These are phyloP conservation scores for Microbotryomycetes sp. DNA, from an alignment of 1,284 basidiomycete species.

Conservation along the genomic window DNA sequence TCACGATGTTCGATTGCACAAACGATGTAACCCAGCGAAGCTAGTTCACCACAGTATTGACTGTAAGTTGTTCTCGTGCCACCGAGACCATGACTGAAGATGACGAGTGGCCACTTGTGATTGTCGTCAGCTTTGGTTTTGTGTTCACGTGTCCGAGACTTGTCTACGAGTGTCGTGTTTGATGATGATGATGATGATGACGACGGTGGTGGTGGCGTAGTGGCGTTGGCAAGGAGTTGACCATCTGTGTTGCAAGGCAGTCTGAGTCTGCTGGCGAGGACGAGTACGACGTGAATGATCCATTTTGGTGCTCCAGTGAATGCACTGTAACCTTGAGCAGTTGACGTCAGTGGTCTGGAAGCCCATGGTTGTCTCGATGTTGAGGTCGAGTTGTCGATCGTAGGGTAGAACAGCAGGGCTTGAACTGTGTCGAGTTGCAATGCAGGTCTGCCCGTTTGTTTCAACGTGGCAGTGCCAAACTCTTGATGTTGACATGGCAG, in stretches of 20 bases:
- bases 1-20: conserved; percentile 70
- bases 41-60: conserved; percentile 61
- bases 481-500: conserved; percentile 3
- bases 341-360: conserved; percentile 7
- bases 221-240: conserved; percentile 2
- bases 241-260: conserved; percentile 10
- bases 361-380: conserved; percentile 11
- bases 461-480: conserved; percentile 36
- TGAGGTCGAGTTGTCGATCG: conserved; percentile 5
- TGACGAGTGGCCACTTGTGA: conserved; percentile 52
- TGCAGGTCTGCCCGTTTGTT: conserved; percentile 31
- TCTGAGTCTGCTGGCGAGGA: conserved; percentile 2
- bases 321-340: conserved; percentile 17
- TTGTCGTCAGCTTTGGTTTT: neutral
- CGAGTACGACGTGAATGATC: conserved; percentile 17
- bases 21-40: conserved; percentile 66
- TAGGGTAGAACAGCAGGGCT: conserved; percentile 47
- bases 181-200: neutral
- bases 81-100: conserved; percentile 76
- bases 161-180: neutral
- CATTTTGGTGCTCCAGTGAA: conserved; percentile 11
- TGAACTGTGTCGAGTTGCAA: conserved; percentile 43
- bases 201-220: neutral
- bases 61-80: conserved; percentile 66
- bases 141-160: conserved; percentile 44